phyloP scores from a whole-genome alignment of 805 yeast species.

The Metschnikowia henanensis region DNA sequence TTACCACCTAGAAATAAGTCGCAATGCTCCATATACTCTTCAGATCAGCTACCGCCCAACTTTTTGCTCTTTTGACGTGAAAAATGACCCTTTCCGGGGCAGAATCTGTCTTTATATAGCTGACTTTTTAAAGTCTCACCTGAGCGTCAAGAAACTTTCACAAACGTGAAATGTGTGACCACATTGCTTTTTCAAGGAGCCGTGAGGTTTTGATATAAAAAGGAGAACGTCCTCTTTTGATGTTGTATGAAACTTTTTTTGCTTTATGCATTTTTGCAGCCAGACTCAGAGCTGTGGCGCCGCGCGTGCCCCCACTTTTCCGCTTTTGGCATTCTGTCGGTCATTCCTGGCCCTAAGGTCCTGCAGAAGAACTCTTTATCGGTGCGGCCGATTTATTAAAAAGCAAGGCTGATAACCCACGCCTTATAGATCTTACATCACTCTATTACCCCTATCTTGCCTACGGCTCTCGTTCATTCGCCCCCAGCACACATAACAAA shows the following conservation, averaged over 20 bases:
- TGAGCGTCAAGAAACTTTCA: too few species aligned
- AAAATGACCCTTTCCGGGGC: too few species aligned
- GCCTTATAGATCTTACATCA: background rate
- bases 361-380: slow-evolving; percentile 9
- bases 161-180: too few species aligned
- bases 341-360: background rate
- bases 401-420: slow-evolving; percentile 4
- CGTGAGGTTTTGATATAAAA: too few species aligned
- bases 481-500: background rate
- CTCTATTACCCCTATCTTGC: background rate
- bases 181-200: too few species aligned
- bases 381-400: slow-evolving; percentile 5
- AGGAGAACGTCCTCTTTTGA: background rate
- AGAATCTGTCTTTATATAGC: too few species aligned
- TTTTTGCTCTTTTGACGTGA: too few species aligned
- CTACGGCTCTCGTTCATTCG: slow-evolving; percentile 1
- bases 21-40: too few species aligned
- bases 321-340: slow-evolving; percentile 5
- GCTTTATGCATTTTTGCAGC: slow-evolving; percentile 3
- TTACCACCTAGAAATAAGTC: too few species aligned
- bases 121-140: too few species aligned
- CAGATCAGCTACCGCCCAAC: too few species aligned
- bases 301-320: too few species aligned
- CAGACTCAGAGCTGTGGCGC: slow-evolving; percentile 3
- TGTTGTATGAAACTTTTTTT: background rate